Base-by-base conservation (phyloP, 2,329 filamentous ascomycete species). In the Sodiomyces alkalinus region DNA sequence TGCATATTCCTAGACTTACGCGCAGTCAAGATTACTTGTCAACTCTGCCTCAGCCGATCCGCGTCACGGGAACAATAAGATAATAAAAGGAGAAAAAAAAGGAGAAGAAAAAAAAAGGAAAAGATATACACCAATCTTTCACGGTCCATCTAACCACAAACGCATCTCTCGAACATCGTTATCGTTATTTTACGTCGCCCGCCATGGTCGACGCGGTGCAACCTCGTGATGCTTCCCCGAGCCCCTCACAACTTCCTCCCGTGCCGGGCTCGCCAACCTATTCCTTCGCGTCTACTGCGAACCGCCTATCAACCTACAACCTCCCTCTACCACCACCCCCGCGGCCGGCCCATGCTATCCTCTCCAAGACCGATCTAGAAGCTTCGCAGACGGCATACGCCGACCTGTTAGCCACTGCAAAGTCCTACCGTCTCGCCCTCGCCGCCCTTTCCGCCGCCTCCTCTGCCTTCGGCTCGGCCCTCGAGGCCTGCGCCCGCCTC, bases 401-500 rank as follows among this genome's bases (percentile, higher is more conserved):
- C 4, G 67, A 72, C 36, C 63, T 79, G 11, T 45, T 77, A 27
- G 49, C 64, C 13, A 68, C 65, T 10, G 74, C 74, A 24, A 78
- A 78, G 47, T 50, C 62, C 22, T 79, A 77, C 48, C 68, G 74
- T 25, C 46, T 67, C 13, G 71, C 73, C 11, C 66, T 79, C 26
- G 63, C 72, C 19, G 47, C 65, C 3, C 56, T 78, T 9, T 74
- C 72, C 7, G 60, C 58, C 5, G 65, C 73, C 3, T 69, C 74
- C 2, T 75, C 71, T 1, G 55, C 63, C 18, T 78, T 79, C 44
- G 74, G 71, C 26, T 62, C 63, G 26, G 70, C 74, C 11, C 62
- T 79, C 34, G 74, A 79, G 52, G 52, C 70, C 34, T 79, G 74
- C 48, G 74, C 74, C n/a, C 64, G 73, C 10, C 55, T 77, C 18